phyloP scores from a whole-genome alignment of 345 rosid species.

The Schrenkiella parvula region DNA sequence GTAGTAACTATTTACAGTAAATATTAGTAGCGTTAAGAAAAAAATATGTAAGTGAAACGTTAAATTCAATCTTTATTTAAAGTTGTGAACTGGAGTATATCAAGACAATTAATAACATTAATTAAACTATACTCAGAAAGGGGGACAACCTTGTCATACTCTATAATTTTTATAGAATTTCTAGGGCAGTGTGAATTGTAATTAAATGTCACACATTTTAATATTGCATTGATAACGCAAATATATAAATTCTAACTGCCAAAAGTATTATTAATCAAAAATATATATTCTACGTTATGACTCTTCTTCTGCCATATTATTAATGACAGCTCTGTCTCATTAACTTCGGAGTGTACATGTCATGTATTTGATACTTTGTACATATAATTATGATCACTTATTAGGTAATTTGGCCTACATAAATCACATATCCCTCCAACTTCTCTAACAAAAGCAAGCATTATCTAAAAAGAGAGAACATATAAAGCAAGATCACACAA shows the following conservation, averaged over 20 bases:
- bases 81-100: neutral
- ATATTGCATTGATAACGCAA: neutral
- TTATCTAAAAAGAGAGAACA: too few species aligned
- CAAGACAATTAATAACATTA: neutral
- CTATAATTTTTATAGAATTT: neutral
- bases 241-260: too few species aligned
- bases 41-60: too few species aligned
- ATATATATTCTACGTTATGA: neutral
- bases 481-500: neutral
- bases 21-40: too few species aligned
- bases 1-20: too few species aligned
- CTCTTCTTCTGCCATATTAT: neutral
- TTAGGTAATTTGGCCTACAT: neutral
- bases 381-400: neutral
- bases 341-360: neutral
- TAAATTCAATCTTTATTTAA: neutral
- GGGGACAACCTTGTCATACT: conserved; percentile 18
- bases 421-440: neutral
- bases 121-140: neutral
- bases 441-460: too few species aligned
- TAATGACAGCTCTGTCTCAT: neutral
- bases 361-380: neutral
- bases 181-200: neutral
- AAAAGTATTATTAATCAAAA: neutral
- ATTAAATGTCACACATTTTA: neutral